A percentile compares a stretch with the other conserved stretches of the same genome.
Evolutionary conservation across 2,329 filamentous ascomycete species (phyloP).

Genomic region (Leptographium radiaticola): DNA sequence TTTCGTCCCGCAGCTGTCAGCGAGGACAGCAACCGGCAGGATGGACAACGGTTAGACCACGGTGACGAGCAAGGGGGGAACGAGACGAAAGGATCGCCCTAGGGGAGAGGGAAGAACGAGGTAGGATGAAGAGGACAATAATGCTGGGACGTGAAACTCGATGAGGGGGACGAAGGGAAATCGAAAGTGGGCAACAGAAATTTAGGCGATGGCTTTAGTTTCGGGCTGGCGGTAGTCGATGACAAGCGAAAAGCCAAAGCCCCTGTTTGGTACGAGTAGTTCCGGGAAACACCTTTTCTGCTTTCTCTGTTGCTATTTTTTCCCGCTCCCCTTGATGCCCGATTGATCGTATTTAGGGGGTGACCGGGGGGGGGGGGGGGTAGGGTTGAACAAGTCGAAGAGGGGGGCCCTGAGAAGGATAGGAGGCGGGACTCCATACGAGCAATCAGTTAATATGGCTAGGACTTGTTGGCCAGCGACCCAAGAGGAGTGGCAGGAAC

Average conservation of each 20-base stretch:
- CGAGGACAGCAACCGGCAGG: neutral
- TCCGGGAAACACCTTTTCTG: neutral
- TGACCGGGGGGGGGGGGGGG: neutral
- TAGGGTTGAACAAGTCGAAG: neutral
- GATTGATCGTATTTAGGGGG: neutral
- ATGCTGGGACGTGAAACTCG: neutral
- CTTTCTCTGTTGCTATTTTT: neutral
- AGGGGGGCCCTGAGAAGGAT: neutral
- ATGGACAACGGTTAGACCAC: neutral
- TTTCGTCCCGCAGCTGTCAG: slow-evolving; percentile 13
- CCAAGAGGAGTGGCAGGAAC: neutral
- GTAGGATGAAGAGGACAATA: neutral
- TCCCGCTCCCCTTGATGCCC: neutral
- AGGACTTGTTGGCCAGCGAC: neutral
- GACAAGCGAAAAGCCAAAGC: neutral
- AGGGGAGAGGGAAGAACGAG: neutral
- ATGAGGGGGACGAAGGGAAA: neutral
- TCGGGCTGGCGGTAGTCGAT: neutral
- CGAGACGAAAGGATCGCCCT: neutral
- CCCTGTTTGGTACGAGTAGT: neutral
- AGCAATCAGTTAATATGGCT: neutral
- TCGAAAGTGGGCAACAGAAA: neutral
- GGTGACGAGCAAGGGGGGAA: neutral
- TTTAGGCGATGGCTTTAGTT: neutral
- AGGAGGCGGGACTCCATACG: neutral